A percentile compares a stretch with the other conserved stretches of the same genome.
Evolutionary conservation across 352 stramenopile genomes (phyloP).

Genomic region (Phytopythium delawarense): DNA sequence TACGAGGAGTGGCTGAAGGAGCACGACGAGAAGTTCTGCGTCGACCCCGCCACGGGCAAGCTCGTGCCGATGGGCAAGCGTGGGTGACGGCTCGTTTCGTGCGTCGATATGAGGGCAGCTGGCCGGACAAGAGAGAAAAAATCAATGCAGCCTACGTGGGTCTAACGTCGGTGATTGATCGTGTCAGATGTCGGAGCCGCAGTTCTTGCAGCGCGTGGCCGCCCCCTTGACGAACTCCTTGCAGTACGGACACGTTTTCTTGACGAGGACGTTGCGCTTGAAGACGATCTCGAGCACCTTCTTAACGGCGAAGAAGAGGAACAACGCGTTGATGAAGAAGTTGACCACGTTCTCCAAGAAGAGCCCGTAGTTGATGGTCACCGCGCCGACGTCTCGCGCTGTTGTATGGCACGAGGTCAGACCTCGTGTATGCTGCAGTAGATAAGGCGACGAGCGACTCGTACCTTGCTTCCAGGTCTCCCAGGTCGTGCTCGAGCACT

Average conservation of each 20-base stretch:
- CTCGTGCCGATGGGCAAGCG: slow-evolving; percentile 38
- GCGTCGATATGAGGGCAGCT: neutral
- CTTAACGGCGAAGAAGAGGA: slow-evolving; percentile 70
- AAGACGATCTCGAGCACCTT: slow-evolving; percentile 65
- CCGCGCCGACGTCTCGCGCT: slow-evolving; percentile 51
- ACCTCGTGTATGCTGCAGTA: neutral
- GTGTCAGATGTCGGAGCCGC: slow-evolving; percentile 21
- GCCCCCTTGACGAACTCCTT: slow-evolving; percentile 67
- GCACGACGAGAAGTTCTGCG: slow-evolving; percentile 57
- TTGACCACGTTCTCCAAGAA: slow-evolving; percentile 73
- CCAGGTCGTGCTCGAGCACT: slow-evolving; percentile 50
- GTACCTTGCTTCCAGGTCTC: slow-evolving; percentile 61
- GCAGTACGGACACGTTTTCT: slow-evolving; percentile 61
- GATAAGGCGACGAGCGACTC: neutral
- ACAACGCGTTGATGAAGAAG: slow-evolving; percentile 68
- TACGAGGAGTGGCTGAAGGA: slow-evolving; percentile 54
- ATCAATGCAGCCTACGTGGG: neutral
- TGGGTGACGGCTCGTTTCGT: neutral
- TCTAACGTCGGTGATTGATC: neutral
- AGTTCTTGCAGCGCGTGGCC: slow-evolving; percentile 37
- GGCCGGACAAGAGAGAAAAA: neutral
- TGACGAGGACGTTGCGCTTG: slow-evolving; percentile 54
- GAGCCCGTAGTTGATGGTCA: slow-evolving; percentile 68
- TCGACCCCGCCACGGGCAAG: slow-evolving; percentile 56
- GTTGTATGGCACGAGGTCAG: neutral